A percentile compares a stretch with the other conserved stretches of the same genome.
Evolutionary conservation across 2,329 filamentous ascomycete genomes (phyloP).

Genomic region (Metarhizium album): DNA sequence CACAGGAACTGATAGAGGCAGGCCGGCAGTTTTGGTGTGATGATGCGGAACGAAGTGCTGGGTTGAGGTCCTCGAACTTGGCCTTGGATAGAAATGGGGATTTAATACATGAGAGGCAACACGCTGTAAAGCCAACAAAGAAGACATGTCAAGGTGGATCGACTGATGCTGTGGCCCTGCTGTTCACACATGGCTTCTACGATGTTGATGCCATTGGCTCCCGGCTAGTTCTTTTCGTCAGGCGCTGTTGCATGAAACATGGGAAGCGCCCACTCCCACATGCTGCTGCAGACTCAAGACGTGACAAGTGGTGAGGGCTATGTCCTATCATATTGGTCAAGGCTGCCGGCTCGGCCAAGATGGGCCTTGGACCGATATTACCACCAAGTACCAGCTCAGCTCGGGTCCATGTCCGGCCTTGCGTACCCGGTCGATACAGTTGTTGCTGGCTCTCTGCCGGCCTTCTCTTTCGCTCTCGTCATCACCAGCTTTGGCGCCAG

Average conservation of each 20-base stretch:
- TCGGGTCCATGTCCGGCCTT: background rate
- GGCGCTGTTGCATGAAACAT: slow-evolving; percentile 1
- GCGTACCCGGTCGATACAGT: background rate
- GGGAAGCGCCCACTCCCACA: slow-evolving; percentile 2
- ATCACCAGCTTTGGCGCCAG: background rate
- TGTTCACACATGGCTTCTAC: background rate
- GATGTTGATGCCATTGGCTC: background rate
- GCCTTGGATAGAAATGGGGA: background rate
- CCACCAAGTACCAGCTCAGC: background rate
- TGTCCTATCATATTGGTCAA: slow-evolving; percentile 4
- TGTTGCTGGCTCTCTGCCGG: background rate
- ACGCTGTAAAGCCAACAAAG: background rate
- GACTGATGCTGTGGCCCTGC: background rate
- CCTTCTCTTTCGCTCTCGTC: too few species aligned
- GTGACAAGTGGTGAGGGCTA: slow-evolving; percentile 9
- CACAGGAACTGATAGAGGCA: slow-evolving; percentile 5
- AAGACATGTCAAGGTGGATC: background rate
- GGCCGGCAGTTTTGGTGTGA: too few species aligned
- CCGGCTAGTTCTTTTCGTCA: background rate
- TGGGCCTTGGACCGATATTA: too few species aligned
- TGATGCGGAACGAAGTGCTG: background rate
- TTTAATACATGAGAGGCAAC: too few species aligned
- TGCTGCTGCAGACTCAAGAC: background rate
- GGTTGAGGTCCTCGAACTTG: background rate
- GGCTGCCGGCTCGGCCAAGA: too few species aligned